Evolutionary conservation across 2,329 filamentous ascomycete species (phyloP).

Genomic region (Colletotrichum godetiae): DNA sequence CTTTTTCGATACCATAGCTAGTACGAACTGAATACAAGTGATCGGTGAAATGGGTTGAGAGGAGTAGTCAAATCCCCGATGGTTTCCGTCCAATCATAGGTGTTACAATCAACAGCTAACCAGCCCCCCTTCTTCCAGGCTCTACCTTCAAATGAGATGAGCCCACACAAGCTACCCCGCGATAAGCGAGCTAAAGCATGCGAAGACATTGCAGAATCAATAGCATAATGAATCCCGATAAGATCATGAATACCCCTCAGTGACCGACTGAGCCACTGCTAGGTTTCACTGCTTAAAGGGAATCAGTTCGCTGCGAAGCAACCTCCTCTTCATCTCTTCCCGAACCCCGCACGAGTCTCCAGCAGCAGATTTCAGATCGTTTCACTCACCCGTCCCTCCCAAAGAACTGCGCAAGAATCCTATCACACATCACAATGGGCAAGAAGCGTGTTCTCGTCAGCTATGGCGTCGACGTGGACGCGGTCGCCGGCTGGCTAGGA

Average conservation of each 20-base stretch:
- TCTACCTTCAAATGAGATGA: not conserved
- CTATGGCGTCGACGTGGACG: constrained; percentile 80
- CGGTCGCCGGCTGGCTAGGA: constrained; percentile 81
- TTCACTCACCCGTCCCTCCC: not conserved
- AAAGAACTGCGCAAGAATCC: not conserved
- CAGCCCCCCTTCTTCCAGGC: not conserved
- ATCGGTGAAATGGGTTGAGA: not conserved
- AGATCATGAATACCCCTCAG: constrained; percentile 16
- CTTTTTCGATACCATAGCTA: not conserved
- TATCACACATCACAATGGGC: constrained; percentile 41
- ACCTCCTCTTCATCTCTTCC: not conserved
- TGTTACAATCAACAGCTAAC: not conserved
- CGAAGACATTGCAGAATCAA: not conserved
- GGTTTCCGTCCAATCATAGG: not conserved
- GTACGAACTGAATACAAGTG: not conserved
- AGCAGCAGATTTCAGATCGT: not conserved
- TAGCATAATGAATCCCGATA: not conserved
- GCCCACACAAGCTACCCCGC: not conserved
- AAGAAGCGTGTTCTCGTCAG: constrained; percentile 54
- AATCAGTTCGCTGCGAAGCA: not conserved
- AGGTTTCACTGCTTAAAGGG: not conserved
- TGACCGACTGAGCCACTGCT: not conserved
- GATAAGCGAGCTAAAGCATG: not conserved
- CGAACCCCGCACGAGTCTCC: not conserved
- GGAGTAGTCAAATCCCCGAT: not conserved